Percentiles rank a stretch among this genome's conserved stretches.
These are phyloP conservation scores for Globisporangium acanthophoron DNA, from an alignment of 352 stramenopile species.

Conservation along the genomic window DNA sequence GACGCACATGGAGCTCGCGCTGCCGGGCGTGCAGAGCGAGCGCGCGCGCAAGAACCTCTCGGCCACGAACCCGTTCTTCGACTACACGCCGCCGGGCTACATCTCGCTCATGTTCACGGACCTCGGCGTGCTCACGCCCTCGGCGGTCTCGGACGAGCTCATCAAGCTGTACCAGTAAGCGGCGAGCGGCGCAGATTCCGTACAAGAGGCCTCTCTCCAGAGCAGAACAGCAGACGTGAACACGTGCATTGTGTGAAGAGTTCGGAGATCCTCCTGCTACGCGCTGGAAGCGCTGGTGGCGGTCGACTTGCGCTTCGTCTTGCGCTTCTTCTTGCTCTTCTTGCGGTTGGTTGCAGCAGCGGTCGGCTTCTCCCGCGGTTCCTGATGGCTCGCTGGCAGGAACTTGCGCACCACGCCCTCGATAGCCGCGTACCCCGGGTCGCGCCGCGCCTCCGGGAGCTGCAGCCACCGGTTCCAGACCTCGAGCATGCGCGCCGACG, in stretches of 20 bases:
- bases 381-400: conserved; percentile 14
- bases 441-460: conserved; percentile 35
- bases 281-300: too few species aligned
- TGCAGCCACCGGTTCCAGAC: conserved; percentile 58
- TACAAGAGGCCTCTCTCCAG: not conserved
- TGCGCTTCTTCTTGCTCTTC: conserved; percentile 1
- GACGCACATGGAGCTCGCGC: conserved; percentile 41
- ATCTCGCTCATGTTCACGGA: conserved; percentile 99
- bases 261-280: not conserved
- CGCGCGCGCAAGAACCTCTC: conserved; percentile 49
- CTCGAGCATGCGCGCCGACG: conserved; percentile 59
- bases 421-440: conserved; percentile 49
- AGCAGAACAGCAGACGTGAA: not conserved
- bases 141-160: conserved; percentile 97
- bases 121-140: conserved; percentile 96
- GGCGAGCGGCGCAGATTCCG: conserved; percentile 6
- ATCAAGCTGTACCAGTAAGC: conserved; percentile 97
- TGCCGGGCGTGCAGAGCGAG: conserved; percentile 14
- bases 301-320: not conserved
- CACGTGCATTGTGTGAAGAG: not conserved
- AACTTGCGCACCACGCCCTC: conserved; percentile 48
- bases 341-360: not conserved
- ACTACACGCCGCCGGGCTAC: conserved; percentile 97
- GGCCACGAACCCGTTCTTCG: conserved; percentile 89
- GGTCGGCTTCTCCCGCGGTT: conserved; percentile 1